Base-by-base conservation (phyloP, 2,329 filamentous ascomycete genomes). In the Xylaria hypoxylon region DNA sequence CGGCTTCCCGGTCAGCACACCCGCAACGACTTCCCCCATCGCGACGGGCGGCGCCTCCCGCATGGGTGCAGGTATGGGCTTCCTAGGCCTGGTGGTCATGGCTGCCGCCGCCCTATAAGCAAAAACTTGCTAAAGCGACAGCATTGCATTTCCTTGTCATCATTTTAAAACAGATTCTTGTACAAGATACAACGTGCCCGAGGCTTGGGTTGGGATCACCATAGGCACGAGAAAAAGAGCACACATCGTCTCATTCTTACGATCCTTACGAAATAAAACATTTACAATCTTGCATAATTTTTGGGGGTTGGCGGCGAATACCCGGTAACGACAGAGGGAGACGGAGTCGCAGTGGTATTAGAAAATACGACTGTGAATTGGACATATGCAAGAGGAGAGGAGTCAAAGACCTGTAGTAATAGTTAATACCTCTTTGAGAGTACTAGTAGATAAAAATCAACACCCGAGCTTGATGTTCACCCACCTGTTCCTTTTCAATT, bases 261-360 rank as follows among this genome's bases (percentile, higher is more conserved):
- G 84, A 85, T 87, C 84, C 83, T 86, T 86, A 84, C 80, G 82
- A 84, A 80, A 77, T 73, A 76, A 68, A 45, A 44, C 17, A 58
- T 64, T 77, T 75, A 72, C 77, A 77, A 74, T 69, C 68, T 71
- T 70, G 64, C 70, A 73, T 72, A 71, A 58, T 61, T 61, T 56
- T 65, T 68, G 13, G 1, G 5, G 35, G 35, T 70, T 63, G 68
- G 62, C 57, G 60, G 60, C 51, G 48, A 52, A 52, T 59, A 55
- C 60, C 35, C 13, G 45, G 57, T 31, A 55, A 38, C 42, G 44
- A 61, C 65, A 58, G 13, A 50, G 19, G 22, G 15, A 47, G 26
- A 42, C n/a, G 44, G 51, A 8, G 13, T 31, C 26, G 48, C 42
- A 50, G 57, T 62, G 45, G 24, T 44, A 59, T 38, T 26, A 28